phyloP scores from a whole-genome alignment of 371 early-diverging fungal genomes.

The Circinella minor region DNA sequence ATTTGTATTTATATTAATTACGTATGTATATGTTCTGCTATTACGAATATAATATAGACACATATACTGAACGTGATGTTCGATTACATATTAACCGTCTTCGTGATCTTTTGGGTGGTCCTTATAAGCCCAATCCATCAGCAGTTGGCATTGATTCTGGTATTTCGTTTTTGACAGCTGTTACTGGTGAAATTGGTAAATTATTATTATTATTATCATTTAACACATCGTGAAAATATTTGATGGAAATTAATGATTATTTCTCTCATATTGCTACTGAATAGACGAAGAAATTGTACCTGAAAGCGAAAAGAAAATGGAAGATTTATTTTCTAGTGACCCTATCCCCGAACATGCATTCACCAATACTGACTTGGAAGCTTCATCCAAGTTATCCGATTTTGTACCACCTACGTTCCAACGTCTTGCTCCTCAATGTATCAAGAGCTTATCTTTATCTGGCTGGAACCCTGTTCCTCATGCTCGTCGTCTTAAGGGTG shows the following conservation, averaged over 20 bases:
- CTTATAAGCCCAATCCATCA: constrained; percentile 69
- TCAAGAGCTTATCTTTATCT: constrained; percentile 80
- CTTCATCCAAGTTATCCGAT: constrained; percentile 54
- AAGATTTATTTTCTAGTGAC: constrained; percentile 44
- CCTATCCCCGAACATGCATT: constrained; percentile 62
- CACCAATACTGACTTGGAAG: constrained; percentile 59
- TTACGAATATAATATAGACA: constrained; percentile 44
- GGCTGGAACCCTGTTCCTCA: constrained; percentile 94
- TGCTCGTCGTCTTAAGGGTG: constrained; percentile 75
- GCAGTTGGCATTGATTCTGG: constrained; percentile 79
- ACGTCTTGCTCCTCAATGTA: constrained; percentile 64
- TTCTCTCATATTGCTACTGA: background rate
- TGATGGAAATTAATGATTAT: no score
- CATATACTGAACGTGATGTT: constrained; percentile 90
- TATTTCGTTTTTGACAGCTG: constrained; percentile 69
- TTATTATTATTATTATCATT: background rate
- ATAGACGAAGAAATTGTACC: constrained; percentile 47
- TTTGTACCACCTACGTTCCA: constrained; percentile 62
- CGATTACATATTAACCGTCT: constrained; percentile 88
- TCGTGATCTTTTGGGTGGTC: constrained; percentile 83
- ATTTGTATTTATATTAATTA: no score
- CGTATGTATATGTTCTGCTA: no score
- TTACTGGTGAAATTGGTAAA: constrained; percentile 70
- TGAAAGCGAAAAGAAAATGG: constrained; percentile 47
- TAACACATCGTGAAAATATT: no score